Evolutionary conservation across 352 stramenopile species (phyloP).

Genomic region (Pilasporangium apinafurcum): DNA sequence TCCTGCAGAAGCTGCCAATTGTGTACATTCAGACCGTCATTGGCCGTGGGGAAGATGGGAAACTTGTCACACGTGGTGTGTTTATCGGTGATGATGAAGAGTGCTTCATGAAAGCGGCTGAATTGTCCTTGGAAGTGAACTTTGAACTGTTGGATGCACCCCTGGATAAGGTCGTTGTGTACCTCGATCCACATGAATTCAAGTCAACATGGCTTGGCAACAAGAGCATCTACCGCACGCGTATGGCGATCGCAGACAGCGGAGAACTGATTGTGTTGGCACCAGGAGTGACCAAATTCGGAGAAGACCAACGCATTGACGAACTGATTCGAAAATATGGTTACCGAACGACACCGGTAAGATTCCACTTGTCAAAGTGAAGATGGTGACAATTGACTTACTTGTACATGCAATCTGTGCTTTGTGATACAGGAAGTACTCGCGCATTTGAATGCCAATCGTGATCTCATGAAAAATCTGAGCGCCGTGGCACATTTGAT

Average conservation of each 20-base stretch:
- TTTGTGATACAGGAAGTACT: constrained; percentile 77
- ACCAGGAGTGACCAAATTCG: constrained; percentile 92
- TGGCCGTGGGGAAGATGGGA: constrained; percentile 50
- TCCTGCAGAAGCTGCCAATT: constrained; percentile 85
- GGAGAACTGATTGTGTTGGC: constrained; percentile 94
- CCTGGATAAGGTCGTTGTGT: constrained; percentile 94
- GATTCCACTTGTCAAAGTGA: constrained; percentile 3
- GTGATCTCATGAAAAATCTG: constrained; percentile 94
- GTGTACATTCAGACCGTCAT: constrained; percentile 97
- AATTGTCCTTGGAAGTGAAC: constrained; percentile 94
- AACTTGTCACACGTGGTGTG: constrained; percentile 85
- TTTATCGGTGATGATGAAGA: constrained; percentile 96
- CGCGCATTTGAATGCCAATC: constrained; percentile 84
- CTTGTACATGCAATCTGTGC: no score
- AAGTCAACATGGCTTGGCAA: constrained; percentile 98
- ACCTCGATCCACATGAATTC: constrained; percentile 95
- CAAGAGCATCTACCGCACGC: constrained; percentile 97
- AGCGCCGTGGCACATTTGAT: constrained; percentile 95
- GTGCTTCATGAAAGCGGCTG: constrained; percentile 93
- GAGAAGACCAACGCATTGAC: constrained; percentile 93
- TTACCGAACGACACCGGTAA: constrained; percentile 92
- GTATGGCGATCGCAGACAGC: constrained; percentile 95
- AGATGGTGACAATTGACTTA: not conserved
- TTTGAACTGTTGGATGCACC: constrained; percentile 92
- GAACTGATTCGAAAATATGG: constrained; percentile 95